Base-by-base conservation (phyloP, 202 grass and related monocot species). In the Miscanthus sacchariflorus region DNA sequence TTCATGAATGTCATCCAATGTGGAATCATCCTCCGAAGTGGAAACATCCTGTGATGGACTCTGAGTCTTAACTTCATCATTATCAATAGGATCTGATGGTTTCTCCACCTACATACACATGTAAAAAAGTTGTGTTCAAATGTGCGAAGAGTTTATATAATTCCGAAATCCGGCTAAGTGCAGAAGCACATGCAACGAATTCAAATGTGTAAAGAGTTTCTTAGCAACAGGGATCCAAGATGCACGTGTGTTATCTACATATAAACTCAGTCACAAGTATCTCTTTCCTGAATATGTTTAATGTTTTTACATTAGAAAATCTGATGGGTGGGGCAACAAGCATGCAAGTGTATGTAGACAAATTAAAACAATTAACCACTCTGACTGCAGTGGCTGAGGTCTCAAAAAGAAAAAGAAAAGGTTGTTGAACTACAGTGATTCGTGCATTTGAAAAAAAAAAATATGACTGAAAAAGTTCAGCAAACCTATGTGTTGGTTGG, bases 101-200 rank as follows among this genome's bases (percentile, higher is more conserved):
- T 84, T 87, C 76, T 85, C 86, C 63, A 63, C 87, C 96, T 98
- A 81, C 8, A 90, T 61, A 81, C 48, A 72, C 33, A 86, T 50
- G 85, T 42, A 74, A 52, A 67, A 50, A 70, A 66, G 49, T 90
- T 78, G 77, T 65, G 24, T 25, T 69, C 84, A 30, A 19, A 81
- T 4, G 2, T 2, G 1, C 7, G 8, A 42, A 27, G 42, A 45
- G 28, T 64, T 64, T 65, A 35, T 24, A 40, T 33, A 84, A 17
- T 9, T 13, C 21, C 9, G 28, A 65, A 52, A 68, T 66, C 30
- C 7, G 14, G 43, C 36, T 38, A 54, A 76, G 28, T 11, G 14
- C 40, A 81, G 40, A 67, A 21, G 5, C 59, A 24, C 59, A 25
- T 64, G 1, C 27, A 6, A 23, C 11, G 58, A 79, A 25, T 25